These are phyloP conservation scores for Bipolaris gigantea DNA, from an alignment of 2,329 filamentous ascomycete species.

Conservation along the genomic window DNA sequence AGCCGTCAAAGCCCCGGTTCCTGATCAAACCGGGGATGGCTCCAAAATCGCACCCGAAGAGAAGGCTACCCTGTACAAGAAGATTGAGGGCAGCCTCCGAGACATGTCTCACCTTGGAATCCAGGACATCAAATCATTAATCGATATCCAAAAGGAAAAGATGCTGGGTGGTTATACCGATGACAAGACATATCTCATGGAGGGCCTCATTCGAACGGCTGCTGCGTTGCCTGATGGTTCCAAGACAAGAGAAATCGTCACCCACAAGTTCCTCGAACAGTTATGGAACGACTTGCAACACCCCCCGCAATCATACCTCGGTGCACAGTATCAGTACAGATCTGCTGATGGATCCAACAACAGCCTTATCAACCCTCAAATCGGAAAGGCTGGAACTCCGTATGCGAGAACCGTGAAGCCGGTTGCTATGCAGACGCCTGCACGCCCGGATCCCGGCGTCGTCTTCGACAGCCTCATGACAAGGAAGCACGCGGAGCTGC, in stretches of 20 bases:
- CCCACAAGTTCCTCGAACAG: slow-evolving; percentile 49
- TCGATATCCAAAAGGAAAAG: slow-evolving; percentile 41
- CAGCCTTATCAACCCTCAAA: slow-evolving; percentile 63
- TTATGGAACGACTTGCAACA: slow-evolving; percentile 55
- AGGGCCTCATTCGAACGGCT: slow-evolving; percentile 57
- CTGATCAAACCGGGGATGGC: slow-evolving; percentile 50
- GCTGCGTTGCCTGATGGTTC: slow-evolving; percentile 48
- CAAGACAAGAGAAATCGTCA: slow-evolving; percentile 45
- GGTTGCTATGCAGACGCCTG: slow-evolving; percentile 58
- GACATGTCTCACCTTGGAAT: slow-evolving; percentile 41
- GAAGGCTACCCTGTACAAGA: slow-evolving; percentile 35
- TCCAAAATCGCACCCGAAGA: slow-evolving; percentile 42
- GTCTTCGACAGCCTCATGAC: slow-evolving; percentile 71
- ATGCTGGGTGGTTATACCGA: slow-evolving; percentile 58
- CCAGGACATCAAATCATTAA: slow-evolving; percentile 43
- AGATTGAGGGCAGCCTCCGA: slow-evolving; percentile 36
- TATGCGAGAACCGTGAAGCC: slow-evolving; percentile 70
- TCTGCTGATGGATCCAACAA: slow-evolving; percentile 55
- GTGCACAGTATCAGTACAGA: slow-evolving; percentile 51
- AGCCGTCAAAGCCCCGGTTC: slow-evolving; percentile 34
- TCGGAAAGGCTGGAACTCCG: slow-evolving; percentile 66
- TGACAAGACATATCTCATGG: slow-evolving; percentile 66
- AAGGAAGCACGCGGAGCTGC: slow-evolving; percentile 62
- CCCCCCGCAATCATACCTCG: slow-evolving; percentile 51
- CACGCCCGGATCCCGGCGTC: slow-evolving; percentile 65